A percentile compares a stretch with the other conserved stretches of the same genome.
Evolutionary conservation across 768 basidiomycete species (phyloP).

Genomic region (Rhizopogon sp.): DNA sequence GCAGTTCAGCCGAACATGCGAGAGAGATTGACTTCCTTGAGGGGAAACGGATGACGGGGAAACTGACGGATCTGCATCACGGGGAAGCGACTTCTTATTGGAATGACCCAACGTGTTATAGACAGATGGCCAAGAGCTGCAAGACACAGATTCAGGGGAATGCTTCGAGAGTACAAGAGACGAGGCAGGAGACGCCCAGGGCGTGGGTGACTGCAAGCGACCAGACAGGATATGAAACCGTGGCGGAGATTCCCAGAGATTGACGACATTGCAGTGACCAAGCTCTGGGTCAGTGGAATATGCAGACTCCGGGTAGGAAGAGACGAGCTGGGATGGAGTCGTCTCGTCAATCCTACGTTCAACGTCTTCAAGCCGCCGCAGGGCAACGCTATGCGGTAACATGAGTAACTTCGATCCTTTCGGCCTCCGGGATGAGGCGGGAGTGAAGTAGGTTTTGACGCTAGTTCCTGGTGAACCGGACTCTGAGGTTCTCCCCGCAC

Average conservation of each 20-base stretch:
- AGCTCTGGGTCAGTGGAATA: not conserved
- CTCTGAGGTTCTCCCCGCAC: constrained; percentile 8
- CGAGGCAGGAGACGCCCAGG: not conserved
- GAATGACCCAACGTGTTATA: not conserved
- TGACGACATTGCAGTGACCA: not conserved
- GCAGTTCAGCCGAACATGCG: not conserved
- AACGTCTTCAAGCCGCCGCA: not conserved
- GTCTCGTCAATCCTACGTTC: not conserved
- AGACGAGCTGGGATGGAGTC: too few relatives aligned
- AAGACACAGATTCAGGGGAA: not conserved
- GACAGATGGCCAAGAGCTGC: not conserved
- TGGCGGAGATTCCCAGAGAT: not conserved
- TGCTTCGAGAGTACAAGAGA: not conserved
- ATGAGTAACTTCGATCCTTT: not conserved
- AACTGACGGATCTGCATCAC: not conserved
- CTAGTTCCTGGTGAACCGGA: not conserved
- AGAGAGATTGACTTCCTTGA: not conserved
- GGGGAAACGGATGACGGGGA: not conserved
- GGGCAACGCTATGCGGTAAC: not conserved
- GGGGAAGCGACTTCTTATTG: not conserved
- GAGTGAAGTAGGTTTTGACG: not conserved
- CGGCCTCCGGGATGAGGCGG: not conserved
- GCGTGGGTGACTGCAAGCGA: not conserved
- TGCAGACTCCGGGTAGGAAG: not conserved
- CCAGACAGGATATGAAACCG: not conserved